Evolutionary conservation across 2,329 filamentous ascomycete genomes (phyloP).

Genomic region (Fusarium anguioides): DNA sequence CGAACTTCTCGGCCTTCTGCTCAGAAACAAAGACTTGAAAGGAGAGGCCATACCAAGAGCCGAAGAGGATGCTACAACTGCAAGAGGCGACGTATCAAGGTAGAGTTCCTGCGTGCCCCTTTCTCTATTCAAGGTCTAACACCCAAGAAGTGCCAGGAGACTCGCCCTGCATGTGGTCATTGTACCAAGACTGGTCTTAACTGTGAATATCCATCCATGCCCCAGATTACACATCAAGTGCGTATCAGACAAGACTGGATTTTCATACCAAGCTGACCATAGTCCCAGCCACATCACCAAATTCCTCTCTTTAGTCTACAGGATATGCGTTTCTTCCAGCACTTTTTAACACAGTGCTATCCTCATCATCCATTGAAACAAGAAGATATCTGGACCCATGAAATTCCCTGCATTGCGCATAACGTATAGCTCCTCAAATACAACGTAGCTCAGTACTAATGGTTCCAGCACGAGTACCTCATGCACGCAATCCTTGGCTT

Average conservation of each 20-base stretch:
- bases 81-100: constrained; percentile 74
- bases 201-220: constrained; percentile 69
- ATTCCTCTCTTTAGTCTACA: constrained; percentile 69
- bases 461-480: constrained; percentile 68
- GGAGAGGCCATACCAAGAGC: constrained; percentile 74
- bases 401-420: constrained; percentile 74
- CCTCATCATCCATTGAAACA: constrained; percentile 74
- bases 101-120: constrained; percentile 34
- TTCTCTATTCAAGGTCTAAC: constrained; percentile 14
- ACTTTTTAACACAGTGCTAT: constrained; percentile 71
- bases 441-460: constrained; percentile 4
- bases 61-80: constrained; percentile 74
- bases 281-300: constrained; percentile 62
- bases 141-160: constrained; percentile 70
- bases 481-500: constrained; percentile 78
- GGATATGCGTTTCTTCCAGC: constrained; percentile 77
- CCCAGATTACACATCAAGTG: constrained; percentile 64
- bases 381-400: constrained; percentile 73
- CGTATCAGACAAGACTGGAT: too few species aligned
- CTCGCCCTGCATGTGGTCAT: constrained; percentile 70
- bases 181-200: constrained; percentile 70
- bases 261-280: background rate
- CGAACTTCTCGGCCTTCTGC: constrained; percentile 26
- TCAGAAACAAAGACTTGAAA: constrained; percentile 56
- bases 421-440: constrained; percentile 58